These are phyloP conservation scores for Globisporangium spiculum DNA, from an alignment of 352 stramenopile genomes.

Conservation along the genomic window DNA sequence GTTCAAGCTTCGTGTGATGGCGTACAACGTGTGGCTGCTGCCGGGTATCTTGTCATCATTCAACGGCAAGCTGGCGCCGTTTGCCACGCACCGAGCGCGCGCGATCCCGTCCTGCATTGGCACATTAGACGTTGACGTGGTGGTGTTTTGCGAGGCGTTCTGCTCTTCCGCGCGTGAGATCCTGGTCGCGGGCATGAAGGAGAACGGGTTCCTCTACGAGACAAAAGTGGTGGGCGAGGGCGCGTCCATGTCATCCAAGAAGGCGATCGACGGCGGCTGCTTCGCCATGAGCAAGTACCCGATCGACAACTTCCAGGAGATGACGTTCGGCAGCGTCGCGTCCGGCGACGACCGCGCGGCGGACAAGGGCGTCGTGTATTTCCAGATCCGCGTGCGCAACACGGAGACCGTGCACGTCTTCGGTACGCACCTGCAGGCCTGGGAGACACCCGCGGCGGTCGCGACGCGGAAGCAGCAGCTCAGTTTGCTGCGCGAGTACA, in stretches of 20 bases:
- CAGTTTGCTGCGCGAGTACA: constrained; percentile 38
- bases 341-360: constrained; percentile 59
- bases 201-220: constrained; percentile 61
- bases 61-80: constrained; percentile 63
- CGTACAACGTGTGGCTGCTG: constrained; percentile 77
- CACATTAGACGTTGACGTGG: constrained; percentile 42
- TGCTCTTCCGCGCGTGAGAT: constrained; percentile 38
- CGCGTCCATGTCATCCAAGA: constrained; percentile 51
- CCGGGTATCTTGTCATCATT: constrained; percentile 55
- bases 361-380: constrained; percentile 69
- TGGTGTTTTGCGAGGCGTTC: constrained; percentile 78
- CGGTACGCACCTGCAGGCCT: constrained; percentile 65
- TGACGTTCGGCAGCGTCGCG: constrained; percentile 52
- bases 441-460: constrained; percentile 47
- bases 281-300: constrained; percentile 74
- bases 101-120: constrained; percentile 51
- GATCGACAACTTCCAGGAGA: constrained; percentile 49
- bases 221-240: constrained; percentile 55
- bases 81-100: constrained; percentile 37
- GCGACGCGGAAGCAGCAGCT: constrained; percentile 43
- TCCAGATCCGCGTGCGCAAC: constrained; percentile 32
- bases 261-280: constrained; percentile 56
- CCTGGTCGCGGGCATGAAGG: constrained; percentile 64
- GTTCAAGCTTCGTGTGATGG: constrained; percentile 54
- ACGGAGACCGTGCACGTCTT: constrained; percentile 53